Base-by-base conservation (phyloP, 1,284 basidiomycete species). In the Caloboletus firmus region DNA sequence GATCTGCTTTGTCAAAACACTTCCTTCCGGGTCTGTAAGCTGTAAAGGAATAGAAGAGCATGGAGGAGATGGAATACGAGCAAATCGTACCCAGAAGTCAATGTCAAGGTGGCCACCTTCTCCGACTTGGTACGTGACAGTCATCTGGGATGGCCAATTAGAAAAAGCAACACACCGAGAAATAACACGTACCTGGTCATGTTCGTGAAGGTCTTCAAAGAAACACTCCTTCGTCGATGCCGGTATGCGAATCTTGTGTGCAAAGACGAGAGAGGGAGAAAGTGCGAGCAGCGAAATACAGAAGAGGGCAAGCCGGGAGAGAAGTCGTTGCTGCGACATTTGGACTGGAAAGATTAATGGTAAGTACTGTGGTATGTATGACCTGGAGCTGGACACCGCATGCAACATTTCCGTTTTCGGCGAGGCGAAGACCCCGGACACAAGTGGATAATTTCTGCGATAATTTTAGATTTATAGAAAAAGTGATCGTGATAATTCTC, bases 81-180 rank as follows among this genome's bases (percentile, higher is more conserved):
- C 2, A n/a, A 17, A 31, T 28, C 80, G 60, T 62, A 97, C 92
- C 84, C 87, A 93, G 66, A 98, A 96, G 75, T 99, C 96, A 59
- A 99, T 92, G 72, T 99, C 97, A 50, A 99, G 76, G 66, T 98
- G 91, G 1, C 97, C 97, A 30, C 96, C 95, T 22, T 92, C 91
- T 51, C 95, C 95, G 12, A 99, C 96, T 81, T 99, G 96, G 73
- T 98, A 99, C 43, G 96, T 98, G 51, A 99, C 91, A 30, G 97
- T 98, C 96, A 99, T 99, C 93, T 98, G 42, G 49, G 36, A 17
- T 6, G 36, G 34, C 4, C 15, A 12, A 34, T 67, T 30, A 56
- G 42, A 45, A 45, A 45, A 42, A 4, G 51, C 30, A 46, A 20
- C 37, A 39, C 20, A 45, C 28, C 5, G 34, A 18, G 36, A 28